Evolutionary conservation across 2,329 filamentous ascomycete genomes (phyloP).

Genomic region (Arachnomyces sp.): DNA sequence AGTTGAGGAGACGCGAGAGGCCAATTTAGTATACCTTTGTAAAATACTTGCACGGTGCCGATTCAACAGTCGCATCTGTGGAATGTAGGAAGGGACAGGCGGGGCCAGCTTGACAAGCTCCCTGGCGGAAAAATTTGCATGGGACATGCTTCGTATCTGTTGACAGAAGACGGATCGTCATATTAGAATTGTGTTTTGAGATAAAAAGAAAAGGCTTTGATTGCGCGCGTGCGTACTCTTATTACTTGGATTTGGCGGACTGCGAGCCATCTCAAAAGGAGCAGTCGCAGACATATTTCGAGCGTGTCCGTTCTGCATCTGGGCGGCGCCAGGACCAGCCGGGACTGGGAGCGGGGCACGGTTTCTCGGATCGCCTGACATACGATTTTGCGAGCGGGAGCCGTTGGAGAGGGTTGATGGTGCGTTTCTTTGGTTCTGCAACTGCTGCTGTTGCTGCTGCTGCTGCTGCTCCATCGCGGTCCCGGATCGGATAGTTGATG

Average conservation of each 20-base stretch:
- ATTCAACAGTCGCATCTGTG: constrained; percentile 73
- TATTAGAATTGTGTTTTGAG: background rate
- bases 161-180: constrained; percentile 2
- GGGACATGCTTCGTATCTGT: constrained; percentile 92
- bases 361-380: constrained; percentile 33
- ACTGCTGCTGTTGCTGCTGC: constrained; percentile 9
- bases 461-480: constrained; percentile 5
- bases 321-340: constrained; percentile 18
- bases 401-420: constrained; percentile 14
- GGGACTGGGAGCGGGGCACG: constrained; percentile 33
- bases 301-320: constrained; percentile 33
- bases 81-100: constrained; percentile 97
- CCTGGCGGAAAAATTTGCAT: constrained; percentile 98
- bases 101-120: constrained; percentile 89
- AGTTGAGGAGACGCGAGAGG: constrained; percentile 2
- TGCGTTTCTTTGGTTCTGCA: constrained; percentile 16
- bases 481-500: constrained; percentile 4
- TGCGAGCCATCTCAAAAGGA: constrained; percentile 39
- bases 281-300: constrained; percentile 30
- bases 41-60: constrained; percentile 94
- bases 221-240: constrained; percentile 25
- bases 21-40: constrained; percentile 60
- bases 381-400: constrained; percentile 20
- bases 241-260: constrained; percentile 38
- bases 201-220: constrained; percentile 3